Percentiles rank a stretch among this genome's conserved stretches.
Conservation (phyloP, 169 alveolate genomes). For the Eimeria necatrix region DNA sequence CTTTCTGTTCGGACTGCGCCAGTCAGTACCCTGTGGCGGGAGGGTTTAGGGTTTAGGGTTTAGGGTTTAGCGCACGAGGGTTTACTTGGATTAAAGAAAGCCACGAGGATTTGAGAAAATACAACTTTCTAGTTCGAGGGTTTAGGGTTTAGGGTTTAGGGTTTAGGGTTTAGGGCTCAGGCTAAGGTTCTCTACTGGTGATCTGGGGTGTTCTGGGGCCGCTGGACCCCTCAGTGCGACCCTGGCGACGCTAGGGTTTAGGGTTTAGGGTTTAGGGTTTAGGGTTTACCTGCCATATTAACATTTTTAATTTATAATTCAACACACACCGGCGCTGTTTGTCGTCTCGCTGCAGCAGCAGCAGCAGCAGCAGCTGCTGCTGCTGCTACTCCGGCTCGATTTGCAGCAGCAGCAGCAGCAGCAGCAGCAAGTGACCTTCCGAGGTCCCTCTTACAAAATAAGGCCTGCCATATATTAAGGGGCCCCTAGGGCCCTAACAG, state of each 20-base stretch:
- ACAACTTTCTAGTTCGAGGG: background rate
- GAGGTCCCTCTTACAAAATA: background rate
- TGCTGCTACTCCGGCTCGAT: background rate
- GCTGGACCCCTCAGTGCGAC: no score
- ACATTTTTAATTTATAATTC: background rate
- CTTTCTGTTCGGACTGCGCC: background rate
- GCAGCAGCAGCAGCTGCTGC: background rate
- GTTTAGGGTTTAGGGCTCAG: no score
- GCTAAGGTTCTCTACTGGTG: no score
- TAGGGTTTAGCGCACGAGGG: background rate
- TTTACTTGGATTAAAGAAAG: background rate
- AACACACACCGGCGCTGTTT: background rate
- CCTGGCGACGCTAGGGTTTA: no score
- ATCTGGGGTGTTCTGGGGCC: no score
- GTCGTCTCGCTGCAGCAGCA: background rate
- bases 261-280: no score
- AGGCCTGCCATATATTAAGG: no score
- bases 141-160: no score
- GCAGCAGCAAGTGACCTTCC: background rate
- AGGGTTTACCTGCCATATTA: background rate
- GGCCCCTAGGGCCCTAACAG: background rate
- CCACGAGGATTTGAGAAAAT: background rate
- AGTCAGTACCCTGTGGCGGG: background rate
- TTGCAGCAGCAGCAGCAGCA: conserved; percentile 17
- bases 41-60: background rate